A percentile compares a stretch with the other conserved stretches of the same genome.
These are phyloP conservation scores for Chlorella sorokiniana DNA, from an alignment of 139 green algal species.

Conservation along the genomic window DNA sequence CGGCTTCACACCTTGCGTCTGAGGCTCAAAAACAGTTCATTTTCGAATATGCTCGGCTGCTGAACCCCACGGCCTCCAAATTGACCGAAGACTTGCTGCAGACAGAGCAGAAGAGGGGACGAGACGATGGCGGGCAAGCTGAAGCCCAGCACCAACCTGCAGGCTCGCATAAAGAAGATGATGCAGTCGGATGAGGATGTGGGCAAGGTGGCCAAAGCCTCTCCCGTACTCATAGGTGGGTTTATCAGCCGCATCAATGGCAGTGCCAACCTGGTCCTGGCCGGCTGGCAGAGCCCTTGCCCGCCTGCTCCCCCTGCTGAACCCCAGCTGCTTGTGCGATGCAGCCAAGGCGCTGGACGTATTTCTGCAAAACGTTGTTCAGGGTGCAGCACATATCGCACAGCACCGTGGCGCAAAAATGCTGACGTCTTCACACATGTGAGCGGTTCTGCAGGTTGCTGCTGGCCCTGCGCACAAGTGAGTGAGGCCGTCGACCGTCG, in stretches of 20 bases:
- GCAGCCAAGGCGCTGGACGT: slow-evolving; percentile 86
- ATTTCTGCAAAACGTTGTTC: slow-evolving; percentile 80
- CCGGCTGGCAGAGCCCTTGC: background rate
- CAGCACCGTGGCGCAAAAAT: slow-evolving; percentile 70
- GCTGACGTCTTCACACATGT: slow-evolving; percentile 82
- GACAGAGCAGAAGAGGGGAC: background rate
- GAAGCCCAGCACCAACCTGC: slow-evolving; percentile 12
- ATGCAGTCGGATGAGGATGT: slow-evolving; percentile 98
- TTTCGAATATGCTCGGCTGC: too few species aligned
- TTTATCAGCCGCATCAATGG: background rate
- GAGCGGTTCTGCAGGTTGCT: slow-evolving; percentile 28
- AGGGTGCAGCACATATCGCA: slow-evolving; percentile 64
- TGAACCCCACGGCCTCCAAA: too few species aligned
- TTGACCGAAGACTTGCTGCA: too few species aligned
- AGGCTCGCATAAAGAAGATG: slow-evolving; percentile 84
- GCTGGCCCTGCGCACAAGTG: background rate
- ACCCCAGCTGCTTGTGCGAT: slow-evolving; percentile 10
- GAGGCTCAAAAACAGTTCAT: too few species aligned
- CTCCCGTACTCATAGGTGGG: slow-evolving; percentile 87
- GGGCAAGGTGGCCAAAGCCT: slow-evolving; percentile 90
- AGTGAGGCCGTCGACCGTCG: too few species aligned
- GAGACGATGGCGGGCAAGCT: slow-evolving; percentile 9
- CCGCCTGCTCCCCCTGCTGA: background rate
- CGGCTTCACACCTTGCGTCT: too few species aligned
- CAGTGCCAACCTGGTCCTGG: background rate